Percentiles rank a stretch among this genome's conserved stretches.
Evolutionary conservation across 768 basidiomycete species (phyloP).

Genomic region (Pulveroboletus ravenelii): DNA sequence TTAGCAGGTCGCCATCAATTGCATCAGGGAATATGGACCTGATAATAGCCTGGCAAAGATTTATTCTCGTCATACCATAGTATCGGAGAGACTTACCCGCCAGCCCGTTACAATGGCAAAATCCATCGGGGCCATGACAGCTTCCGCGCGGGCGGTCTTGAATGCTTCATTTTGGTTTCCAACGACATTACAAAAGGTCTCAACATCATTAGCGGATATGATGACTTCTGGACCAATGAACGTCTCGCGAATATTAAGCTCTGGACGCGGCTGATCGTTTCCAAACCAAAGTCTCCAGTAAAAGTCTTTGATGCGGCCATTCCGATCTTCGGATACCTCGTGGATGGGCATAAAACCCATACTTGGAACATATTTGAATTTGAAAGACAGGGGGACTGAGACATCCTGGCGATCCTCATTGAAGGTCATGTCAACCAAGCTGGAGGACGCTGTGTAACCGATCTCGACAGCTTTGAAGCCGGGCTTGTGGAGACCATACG

Average conservation of each 20-base stretch:
- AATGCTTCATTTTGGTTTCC: slow-evolving; percentile 92
- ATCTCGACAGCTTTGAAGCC: slow-evolving; percentile 84
- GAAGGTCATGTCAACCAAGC: slow-evolving; percentile 65
- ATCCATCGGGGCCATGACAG: slow-evolving; percentile 91
- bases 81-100: slow-evolving; percentile 60
- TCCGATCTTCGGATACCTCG: slow-evolving; percentile 78
- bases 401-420: slow-evolving; percentile 77
- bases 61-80: slow-evolving; percentile 1
- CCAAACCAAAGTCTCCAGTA: slow-evolving; percentile 99
- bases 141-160: slow-evolving; percentile 65
- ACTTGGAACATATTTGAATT: slow-evolving; percentile 83
- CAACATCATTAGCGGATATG: slow-evolving; percentile 71
- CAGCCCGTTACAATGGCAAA: slow-evolving; percentile 98
- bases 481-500: slow-evolving; percentile 64
- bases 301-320: slow-evolving; percentile 90
- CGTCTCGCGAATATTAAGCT: slow-evolving; percentile 74
- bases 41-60: slow-evolving; percentile 84
- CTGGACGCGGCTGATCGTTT: slow-evolving; percentile 69
- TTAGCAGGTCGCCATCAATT: slow-evolving; percentile 92
- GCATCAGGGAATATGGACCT: slow-evolving; percentile 90
- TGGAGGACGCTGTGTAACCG: slow-evolving; percentile 46
- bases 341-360: slow-evolving; percentile 91
- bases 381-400: slow-evolving; percentile 74
- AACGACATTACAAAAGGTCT: slow-evolving; percentile 87
- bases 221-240: slow-evolving; percentile 86